These are phyloP conservation scores for Collybia sp. DNA, from an alignment of 768 basidiomycete genomes.

Conservation along the genomic window DNA sequence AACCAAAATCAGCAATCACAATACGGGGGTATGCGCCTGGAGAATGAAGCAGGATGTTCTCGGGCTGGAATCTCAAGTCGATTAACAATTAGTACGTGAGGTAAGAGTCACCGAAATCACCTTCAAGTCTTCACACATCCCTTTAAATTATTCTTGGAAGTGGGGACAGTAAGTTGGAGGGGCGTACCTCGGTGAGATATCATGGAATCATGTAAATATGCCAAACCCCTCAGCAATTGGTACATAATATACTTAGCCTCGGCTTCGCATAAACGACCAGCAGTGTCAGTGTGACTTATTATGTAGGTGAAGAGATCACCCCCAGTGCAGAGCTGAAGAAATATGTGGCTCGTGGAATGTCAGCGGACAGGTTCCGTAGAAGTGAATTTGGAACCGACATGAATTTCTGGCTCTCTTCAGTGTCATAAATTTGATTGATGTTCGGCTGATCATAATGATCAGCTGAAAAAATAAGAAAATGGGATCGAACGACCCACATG, in stretches of 20 bases:
- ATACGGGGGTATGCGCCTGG: conserved; percentile 87
- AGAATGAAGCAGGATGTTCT: conserved; percentile 73
- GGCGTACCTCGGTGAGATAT: conserved; percentile 76
- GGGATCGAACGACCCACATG: conserved; percentile 45
- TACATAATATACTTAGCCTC: conserved; percentile 84
- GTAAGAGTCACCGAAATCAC: conserved; percentile 1
- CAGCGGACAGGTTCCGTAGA: not conserved
- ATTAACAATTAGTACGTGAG: not conserved
- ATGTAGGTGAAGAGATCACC: conserved; percentile 89
- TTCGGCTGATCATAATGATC: conserved; percentile 50
- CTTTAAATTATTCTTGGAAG: not conserved
- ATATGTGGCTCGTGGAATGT: conserved; percentile 55
- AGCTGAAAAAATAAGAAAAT: not conserved
- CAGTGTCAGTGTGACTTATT: conserved; percentile 47
- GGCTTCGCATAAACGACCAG: conserved; percentile 60
- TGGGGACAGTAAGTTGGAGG: not conserved
- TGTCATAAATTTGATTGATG: conserved; percentile 73
- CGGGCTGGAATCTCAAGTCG: conserved; percentile 44
- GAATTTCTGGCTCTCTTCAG: conserved; percentile 57
- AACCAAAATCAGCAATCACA: conserved; percentile 83
- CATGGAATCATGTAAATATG: conserved; percentile 64
- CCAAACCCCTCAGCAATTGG: conserved; percentile 67
- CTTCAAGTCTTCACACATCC: conserved; percentile 13
- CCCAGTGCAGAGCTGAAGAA: conserved; percentile 81
- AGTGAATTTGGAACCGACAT: conserved; percentile 31